Evolutionary conservation across 129 eudicot genomes (phyloP), one percentile per base, ranked within the genome.

Genomic region (Helichrysum umbraculigerum): DNA sequence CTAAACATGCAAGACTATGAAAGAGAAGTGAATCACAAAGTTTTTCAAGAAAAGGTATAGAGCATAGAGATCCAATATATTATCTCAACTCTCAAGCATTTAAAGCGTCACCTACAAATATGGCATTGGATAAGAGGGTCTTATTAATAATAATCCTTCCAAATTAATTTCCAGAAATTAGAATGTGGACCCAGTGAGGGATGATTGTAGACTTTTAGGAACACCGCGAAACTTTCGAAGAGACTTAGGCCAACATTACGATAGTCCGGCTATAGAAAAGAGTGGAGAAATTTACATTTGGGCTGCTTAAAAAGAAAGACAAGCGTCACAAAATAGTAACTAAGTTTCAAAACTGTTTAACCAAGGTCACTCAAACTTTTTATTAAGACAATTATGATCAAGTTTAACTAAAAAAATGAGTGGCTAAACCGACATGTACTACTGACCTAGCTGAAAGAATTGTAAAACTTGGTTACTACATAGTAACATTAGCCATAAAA

Each of bases 401-500:
- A 14, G n/a, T 12, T 47, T 47, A 47, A 47, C 14, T 4, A 47
- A 47, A 41, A 25, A 47, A 5, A 47, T 47, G 54, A 14, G 16
- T 47, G 54, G 54, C 14, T 47, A 14, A 47, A 47, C 1, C 14
- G 21, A 20, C 10, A 57, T 19, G 62, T 57, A n/a, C 6, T n/a
- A 19, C 12, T 21, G 62, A 57, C 4, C 1, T 20, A 20, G 28
- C 12, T 19, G 28, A 8, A 19, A 19, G 22, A 56, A 56, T 20
- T 21, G 29, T 57, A 21, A n/a, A 6, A 57, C 28, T 9, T 57
- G 62, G 4, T 57, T 20, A 57, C 21, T 2, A 56, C 4, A 56
- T n/a, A 56, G 62, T 56, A 19, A 57, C 62, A 57, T 19, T 57
- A n/a, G 28, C 62, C 62, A n/a, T 57, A 57, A 57, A n/a, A 57